Base-by-base conservation (phyloP, 2,329 filamentous ascomycete genomes). In the Fusarium sp. region DNA sequence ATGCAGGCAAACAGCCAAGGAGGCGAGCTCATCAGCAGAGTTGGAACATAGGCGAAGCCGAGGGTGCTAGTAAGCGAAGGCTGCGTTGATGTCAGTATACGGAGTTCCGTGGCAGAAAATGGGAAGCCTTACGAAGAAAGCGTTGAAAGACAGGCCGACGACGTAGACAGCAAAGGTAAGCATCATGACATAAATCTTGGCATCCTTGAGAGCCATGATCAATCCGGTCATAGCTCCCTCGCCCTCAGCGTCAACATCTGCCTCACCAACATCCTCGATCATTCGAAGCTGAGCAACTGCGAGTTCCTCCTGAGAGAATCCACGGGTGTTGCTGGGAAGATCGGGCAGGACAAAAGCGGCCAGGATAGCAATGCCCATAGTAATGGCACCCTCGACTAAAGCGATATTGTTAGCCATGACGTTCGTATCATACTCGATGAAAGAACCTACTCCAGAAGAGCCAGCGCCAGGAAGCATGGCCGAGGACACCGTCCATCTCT, bases 161-260 rank as follows among this genome's bases (percentile, higher is more conserved):
- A 89, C 86, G 63, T 89, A 89, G 7, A 87, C 85, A 4, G 86
- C 87, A 59, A 89, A 86, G 1, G 86, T 87, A 11, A 90, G 58
- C 83, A 88, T 89, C 85, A 90, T 86, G 60, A 90, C 71, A 72
- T 89, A 90, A 63, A 89, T 87, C 79, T 90, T 90, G 65, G 78
- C n/a, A 65, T 90, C 88, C 75, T 86, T 87, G 55, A 88, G 72
- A 0, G 87, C 15, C 36, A 40, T 49, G 14, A 22, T 24, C 40
- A 50, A 34, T 48, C 20, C 54, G 44, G 50, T 14, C 13, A 42
- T 17, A 15, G 40, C 20, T 9, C 40, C 15, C 13, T 42, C 40
- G 13, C 15, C 15, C 7, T 42, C 40, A 15, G 11, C 20, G 22
- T 24, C 40, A 14, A 24, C 20, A 24, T 22, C 40, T 42, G 40